Evolutionary conservation across 805 yeast species (phyloP), one percentile per base, ranked within the genome.

Genomic region (Saccharomycopsis javanensis): DNA sequence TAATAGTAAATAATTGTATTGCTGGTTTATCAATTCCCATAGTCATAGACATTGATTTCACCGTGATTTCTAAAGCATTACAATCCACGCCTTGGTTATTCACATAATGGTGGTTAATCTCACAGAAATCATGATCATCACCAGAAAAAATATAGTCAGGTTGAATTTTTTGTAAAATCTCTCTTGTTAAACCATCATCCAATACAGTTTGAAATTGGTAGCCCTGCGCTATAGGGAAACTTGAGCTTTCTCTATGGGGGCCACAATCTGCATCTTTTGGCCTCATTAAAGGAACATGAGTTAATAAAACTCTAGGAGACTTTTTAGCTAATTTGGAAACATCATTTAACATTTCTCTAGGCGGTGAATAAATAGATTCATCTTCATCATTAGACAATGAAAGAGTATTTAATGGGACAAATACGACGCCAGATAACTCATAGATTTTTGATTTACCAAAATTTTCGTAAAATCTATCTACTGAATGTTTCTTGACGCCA

Each of bases 121-220:
- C 88, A 68, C 99, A 94, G 64, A 88, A 90, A 68, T 94, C 99
- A 71, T 94, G 99, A 68, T 94, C 99, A 68, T 94, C 99, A 0
- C 99, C 99, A 5, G 95, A 82, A 65, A 90, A 88, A 3, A 87
- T 75, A 8, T 83, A 69, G 20, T 75, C 75, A 0, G 99, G 99
- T 52, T 77, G 71, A 0, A 90, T 68, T 13, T 70, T 72, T 6
- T 74, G 64, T 51, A 94, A 69, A 4, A 94, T 75, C 23, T 79
- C 76, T 37, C 79, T 75, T 0, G 92, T 72, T 3, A 85, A 65
- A 1, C 75, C 78, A 31, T 77, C 71, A 55, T 83, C 86, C 10
- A 94, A 75, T 16, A 88, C 91, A 0, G 96, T 91, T 69, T 91
- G 96, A 68, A 88, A 94, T 67, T 94, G 97, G 23, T 75, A 71